Conservation (phyloP, 768 basidiomycete genomes). For the Chiua virens region DNA sequence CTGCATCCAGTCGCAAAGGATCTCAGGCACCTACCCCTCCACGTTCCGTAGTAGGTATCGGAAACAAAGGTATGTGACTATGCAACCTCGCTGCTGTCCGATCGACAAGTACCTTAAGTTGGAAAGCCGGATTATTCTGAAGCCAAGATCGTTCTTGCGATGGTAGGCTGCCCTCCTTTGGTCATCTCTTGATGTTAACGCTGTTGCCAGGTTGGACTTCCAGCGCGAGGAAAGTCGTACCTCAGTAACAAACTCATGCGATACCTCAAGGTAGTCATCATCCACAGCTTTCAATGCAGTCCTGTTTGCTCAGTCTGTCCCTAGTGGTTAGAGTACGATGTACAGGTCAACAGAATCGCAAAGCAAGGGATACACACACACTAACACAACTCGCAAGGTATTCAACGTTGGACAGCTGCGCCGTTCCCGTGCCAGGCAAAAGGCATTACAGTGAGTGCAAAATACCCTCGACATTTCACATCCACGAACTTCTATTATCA, state of each 20-base stretch:
- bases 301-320: slow-evolving; percentile 7
- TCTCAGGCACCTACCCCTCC: slow-evolving; percentile 81
- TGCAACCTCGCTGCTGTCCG: not conserved
- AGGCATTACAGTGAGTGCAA: slow-evolving; percentile 62
- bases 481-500: slow-evolving; percentile 26
- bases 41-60: slow-evolving; percentile 83
- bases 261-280: slow-evolving; percentile 75
- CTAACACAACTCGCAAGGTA: slow-evolving; percentile 50
- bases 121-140: slow-evolving; percentile 98
- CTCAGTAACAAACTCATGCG: slow-evolving; percentile 97
- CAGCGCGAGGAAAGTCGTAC: slow-evolving; percentile 98
- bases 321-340: slow-evolving; percentile 99
- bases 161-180: slow-evolving; percentile 51
- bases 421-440: slow-evolving; percentile 79
- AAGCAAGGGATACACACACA: not conserved
- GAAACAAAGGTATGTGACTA: slow-evolving; percentile 66
- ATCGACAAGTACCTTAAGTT: slow-evolving; percentile 43
- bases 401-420: slow-evolving; percentile 98
- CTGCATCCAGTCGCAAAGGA: slow-evolving; percentile 63
- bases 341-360: slow-evolving; percentile 56
- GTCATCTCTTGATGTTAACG: not conserved
- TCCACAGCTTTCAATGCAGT: not conserved
- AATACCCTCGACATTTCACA: not conserved
- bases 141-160: slow-evolving; percentile 96
- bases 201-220: slow-evolving; percentile 77